These are phyloP conservation scores for Spatholobus suberectus DNA, from an alignment of 306 rosid species.

Conservation along the genomic window DNA sequence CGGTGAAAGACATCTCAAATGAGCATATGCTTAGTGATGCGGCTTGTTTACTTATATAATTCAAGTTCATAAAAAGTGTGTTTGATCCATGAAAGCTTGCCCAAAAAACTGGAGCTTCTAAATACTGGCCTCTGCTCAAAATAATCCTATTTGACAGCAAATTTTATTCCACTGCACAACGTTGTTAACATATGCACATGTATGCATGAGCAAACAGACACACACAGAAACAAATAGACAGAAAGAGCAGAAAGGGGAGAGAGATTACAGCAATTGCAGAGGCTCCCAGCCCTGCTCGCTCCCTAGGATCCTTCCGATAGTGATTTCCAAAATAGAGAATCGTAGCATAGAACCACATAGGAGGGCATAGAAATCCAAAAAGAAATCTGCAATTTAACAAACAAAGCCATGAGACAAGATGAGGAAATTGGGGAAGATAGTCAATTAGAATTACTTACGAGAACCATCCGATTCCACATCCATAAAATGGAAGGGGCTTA, in stretches of 20 bases:
- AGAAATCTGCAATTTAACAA: conserved; percentile 70
- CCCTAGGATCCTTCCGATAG: conserved; percentile 93
- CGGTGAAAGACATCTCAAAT: background rate
- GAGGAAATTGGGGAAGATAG: conserved; percentile 20
- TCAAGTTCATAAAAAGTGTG: conserved; percentile 3
- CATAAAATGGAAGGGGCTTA: conserved; percentile 89
- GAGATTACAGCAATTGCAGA: conserved; percentile 89
- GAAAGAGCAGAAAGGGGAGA: background rate
- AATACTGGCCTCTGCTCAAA: background rate
- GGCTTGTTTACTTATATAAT: conserved; percentile 4
- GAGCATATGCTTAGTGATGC: background rate
- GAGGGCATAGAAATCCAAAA: conserved; percentile 78
- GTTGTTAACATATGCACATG: conserved; percentile 4
- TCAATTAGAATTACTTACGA: conserved; percentile 66
- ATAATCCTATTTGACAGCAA: conserved; percentile 8
- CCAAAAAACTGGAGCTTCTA: background rate
- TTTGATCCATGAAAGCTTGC: conserved; percentile 8
- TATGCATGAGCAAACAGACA: conserved; percentile 2
- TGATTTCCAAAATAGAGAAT: conserved; percentile 82
- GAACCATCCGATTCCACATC: conserved; percentile 98
- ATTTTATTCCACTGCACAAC: conserved; percentile 24
- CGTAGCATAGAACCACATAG: conserved; percentile 87
- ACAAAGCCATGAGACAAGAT: conserved; percentile 37
- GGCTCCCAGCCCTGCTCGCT: conserved; percentile 93
- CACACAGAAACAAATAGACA: background rate